phyloP scores from a whole-genome alignment of 257 asterid genomes.

The Fraxinus quadrangulata region DNA sequence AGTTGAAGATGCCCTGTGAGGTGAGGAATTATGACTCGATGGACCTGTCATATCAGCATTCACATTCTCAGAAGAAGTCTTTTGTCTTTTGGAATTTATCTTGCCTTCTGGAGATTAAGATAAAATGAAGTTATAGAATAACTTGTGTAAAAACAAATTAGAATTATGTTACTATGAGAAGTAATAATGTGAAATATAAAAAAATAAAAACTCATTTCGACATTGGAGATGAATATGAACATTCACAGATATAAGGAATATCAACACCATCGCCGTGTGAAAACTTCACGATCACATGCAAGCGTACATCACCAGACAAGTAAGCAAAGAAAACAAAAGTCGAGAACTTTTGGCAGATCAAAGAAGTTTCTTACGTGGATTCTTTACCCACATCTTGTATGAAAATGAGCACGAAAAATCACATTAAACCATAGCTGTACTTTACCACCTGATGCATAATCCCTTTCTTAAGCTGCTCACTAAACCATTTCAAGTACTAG shows the following conservation, averaged over 20 bases:
- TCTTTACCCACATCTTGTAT: neutral
- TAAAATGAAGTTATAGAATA: neutral
- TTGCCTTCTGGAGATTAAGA: slow-evolving; percentile 28
- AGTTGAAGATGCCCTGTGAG: slow-evolving; percentile 12
- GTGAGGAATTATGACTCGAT: slow-evolving; percentile 10
- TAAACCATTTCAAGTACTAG: neutral
- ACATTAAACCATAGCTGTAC: neutral
- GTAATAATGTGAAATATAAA: neutral
- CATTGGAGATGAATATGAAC: neutral
- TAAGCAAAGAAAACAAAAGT: neutral
- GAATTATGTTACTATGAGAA: too few relatives aligned
- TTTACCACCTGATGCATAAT: neutral
- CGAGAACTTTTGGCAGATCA: neutral
- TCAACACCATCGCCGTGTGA: neutral
- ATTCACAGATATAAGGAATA: neutral
- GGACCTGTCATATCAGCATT: slow-evolving; percentile 28
- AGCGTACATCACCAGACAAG: neutral
- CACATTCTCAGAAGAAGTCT: slow-evolving; percentile 30
- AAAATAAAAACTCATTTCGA: neutral
- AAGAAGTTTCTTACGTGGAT: neutral
- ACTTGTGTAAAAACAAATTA: neutral
- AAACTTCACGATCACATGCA: neutral
- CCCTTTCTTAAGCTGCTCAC: neutral
- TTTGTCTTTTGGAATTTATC: slow-evolving; percentile 39
- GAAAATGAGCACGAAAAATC: neutral